phyloP scores from a whole-genome alignment of 495 filamentous ascomycete genomes.

The Cryomyces minteri region DNA sequence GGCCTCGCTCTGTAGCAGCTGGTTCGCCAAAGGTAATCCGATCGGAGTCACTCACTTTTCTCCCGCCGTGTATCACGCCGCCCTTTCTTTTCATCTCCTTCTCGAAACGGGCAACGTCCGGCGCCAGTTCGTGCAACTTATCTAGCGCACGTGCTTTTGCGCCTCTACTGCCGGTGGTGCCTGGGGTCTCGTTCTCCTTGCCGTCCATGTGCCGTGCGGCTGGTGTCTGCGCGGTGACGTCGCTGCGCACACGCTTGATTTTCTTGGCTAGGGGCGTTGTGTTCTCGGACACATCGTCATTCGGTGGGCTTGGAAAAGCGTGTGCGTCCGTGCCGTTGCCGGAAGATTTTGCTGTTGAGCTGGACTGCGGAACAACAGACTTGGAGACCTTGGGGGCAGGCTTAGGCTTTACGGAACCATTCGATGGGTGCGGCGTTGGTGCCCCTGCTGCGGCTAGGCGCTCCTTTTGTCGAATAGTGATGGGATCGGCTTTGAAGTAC shows the following conservation, averaged over 20 bases:
- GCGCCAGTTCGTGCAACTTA: constrained; percentile 53
- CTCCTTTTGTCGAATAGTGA: background rate
- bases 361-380: background rate
- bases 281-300: constrained; percentile 1
- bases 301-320: background rate
- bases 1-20: constrained; percentile 5
- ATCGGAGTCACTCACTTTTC: constrained; percentile 33
- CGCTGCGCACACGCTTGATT: background rate
- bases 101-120: constrained; percentile 76
- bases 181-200: constrained; percentile 80
- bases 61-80: constrained; percentile 59
- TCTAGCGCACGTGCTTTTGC: constrained; percentile 71
- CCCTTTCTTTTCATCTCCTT: constrained; percentile 84
- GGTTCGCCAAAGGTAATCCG: constrained; percentile 5
- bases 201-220: constrained; percentile 25
- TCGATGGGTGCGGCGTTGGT: background rate
- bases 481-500: constrained; percentile 26
- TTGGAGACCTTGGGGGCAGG: background rate
- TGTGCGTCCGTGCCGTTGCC: constrained; percentile 1
- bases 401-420: background rate
- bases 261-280: constrained; percentile 6
- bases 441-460: background rate
- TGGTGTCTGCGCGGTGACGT: constrained; percentile 23
- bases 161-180: constrained; percentile 57
- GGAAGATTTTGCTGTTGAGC: background rate